Evolutionary conservation across 129 eudicot genomes (phyloP).

Genomic region (Chrysanthemum seticuspe): DNA sequence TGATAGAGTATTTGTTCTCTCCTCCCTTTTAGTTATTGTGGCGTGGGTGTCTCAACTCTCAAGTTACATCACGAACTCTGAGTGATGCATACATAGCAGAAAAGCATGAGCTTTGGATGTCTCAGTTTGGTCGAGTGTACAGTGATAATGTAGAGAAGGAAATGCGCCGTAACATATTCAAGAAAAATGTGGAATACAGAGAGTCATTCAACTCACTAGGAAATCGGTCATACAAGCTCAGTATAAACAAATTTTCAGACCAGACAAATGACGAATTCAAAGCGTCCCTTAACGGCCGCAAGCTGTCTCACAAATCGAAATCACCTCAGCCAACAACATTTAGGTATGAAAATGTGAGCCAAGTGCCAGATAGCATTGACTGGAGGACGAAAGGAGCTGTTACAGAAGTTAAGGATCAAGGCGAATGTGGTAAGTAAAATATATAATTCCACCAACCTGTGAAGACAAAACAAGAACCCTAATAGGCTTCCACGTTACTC

Average conservation of each 20-base stretch:
- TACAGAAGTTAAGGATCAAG: slow-evolving; percentile 49
- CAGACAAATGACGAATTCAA: slow-evolving; percentile 36
- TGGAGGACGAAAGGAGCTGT: slow-evolving; percentile 61
- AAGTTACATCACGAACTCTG: slow-evolving; percentile 17
- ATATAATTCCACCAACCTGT: neutral
- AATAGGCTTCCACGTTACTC: neutral
- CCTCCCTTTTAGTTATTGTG: slow-evolving; percentile 9
- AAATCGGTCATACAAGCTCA: slow-evolving; percentile 25
- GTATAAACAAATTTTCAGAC: slow-evolving; percentile 39
- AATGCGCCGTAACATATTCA: slow-evolving; percentile 32
- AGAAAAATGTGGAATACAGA: slow-evolving; percentile 30
- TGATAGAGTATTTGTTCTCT: neutral
- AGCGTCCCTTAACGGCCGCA: slow-evolving; percentile 30
- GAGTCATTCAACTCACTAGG: slow-evolving; percentile 27
- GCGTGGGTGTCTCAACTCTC: slow-evolving; percentile 23
- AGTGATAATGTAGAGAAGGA: slow-evolving; percentile 32
- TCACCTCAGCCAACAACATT: slow-evolving; percentile 15
- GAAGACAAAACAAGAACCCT: neutral
- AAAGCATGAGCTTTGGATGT: slow-evolving; percentile 46
- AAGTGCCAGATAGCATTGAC: slow-evolving; percentile 41
- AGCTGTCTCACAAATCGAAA: slow-evolving; percentile 6
- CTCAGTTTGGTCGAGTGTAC: slow-evolving; percentile 37
- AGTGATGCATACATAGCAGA: slow-evolving; percentile 11
- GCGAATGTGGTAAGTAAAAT: slow-evolving; percentile 31
- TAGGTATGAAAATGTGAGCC: slow-evolving; percentile 44